phyloP scores from a whole-genome alignment of 2,329 filamentous ascomycete species.

The Lachnellula suecica region DNA sequence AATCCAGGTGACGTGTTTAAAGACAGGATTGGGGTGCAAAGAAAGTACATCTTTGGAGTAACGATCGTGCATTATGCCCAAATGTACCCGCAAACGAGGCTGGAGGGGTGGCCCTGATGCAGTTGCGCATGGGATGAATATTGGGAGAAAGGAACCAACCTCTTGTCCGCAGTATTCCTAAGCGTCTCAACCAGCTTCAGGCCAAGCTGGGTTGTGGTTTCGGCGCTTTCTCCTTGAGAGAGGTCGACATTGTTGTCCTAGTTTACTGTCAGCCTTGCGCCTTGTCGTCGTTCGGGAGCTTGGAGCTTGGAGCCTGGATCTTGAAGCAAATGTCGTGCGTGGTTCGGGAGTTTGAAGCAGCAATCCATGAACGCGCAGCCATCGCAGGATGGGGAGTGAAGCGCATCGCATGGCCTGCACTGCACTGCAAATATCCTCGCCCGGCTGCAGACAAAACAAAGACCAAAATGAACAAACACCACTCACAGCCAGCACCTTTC shows the following conservation, averaged over 20 bases:
- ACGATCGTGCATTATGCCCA: slow-evolving; percentile 8
- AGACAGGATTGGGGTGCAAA: not conserved
- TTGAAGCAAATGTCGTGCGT: slow-evolving; percentile 13
- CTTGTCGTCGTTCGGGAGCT: slow-evolving; percentile 4
- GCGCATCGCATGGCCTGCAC: slow-evolving; percentile 6
- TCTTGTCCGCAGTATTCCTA: slow-evolving; percentile 77
- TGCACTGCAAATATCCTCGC: slow-evolving; percentile 1
- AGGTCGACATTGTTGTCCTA: slow-evolving; percentile 24
- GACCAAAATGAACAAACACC: slow-evolving; percentile 1
- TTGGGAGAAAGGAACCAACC: slow-evolving; percentile 49
- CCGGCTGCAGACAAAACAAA: slow-evolving; percentile 3
- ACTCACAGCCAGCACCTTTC: slow-evolving; percentile 56
- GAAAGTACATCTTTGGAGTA: slow-evolving; percentile 1
- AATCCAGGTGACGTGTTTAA: not conserved
- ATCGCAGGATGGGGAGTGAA: slow-evolving; percentile 15
- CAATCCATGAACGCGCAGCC: slow-evolving; percentile 23
- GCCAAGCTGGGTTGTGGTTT: slow-evolving; percentile 71
- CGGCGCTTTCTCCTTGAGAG: slow-evolving; percentile 52
- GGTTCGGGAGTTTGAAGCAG: no score
- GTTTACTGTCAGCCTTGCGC: slow-evolving; percentile 30
- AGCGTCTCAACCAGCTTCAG: slow-evolving; percentile 74
- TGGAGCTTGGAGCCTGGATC: slow-evolving; percentile 7
- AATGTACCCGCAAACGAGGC: slow-evolving; percentile 12
- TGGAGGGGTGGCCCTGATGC: slow-evolving; percentile 6
- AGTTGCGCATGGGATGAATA: not conserved